Percentiles rank a stretch among this genome's conserved stretches.
Evolutionary conservation across 768 basidiomycete species (phyloP).

Genomic region (Kwoniella dendrophila): DNA sequence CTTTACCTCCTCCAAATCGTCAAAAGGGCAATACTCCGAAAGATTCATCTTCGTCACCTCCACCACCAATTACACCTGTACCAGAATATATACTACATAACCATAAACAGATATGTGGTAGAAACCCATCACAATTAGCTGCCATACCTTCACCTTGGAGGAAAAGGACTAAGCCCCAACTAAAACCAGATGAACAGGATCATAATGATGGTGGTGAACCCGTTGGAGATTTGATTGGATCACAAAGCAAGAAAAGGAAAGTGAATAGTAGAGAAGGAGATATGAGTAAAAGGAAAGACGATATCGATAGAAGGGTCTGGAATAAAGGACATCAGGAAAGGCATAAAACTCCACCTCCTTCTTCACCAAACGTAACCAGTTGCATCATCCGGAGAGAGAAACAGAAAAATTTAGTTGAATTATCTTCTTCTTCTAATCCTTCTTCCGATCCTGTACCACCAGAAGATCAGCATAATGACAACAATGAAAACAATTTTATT

Average conservation of each 20-base stretch:
- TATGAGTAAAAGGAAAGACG: conserved; percentile 3
- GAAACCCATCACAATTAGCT: conserved; percentile 18
- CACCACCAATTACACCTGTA: conserved; percentile 31
- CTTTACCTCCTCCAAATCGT: too few relatives aligned
- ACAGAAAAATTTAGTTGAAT: conserved; percentile 17
- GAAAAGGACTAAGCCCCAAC: background rate
- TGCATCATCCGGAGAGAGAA: background rate
- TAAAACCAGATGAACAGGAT: background rate
- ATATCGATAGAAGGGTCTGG: conserved; percentile 16
- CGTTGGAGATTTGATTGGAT: background rate
- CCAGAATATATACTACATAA: conserved; percentile 25
- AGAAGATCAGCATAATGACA: too few relatives aligned
- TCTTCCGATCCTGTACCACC: conserved; percentile 1
- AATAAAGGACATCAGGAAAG: conserved; percentile 10
- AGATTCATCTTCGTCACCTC: conserved; percentile 4
- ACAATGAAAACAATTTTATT: background rate
- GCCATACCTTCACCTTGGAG: conserved; percentile 31
- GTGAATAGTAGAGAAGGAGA: background rate
- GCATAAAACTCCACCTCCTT: conserved; percentile 4
- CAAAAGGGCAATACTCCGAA: too few relatives aligned
- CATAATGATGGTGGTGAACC: background rate
- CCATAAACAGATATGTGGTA: conserved; percentile 28
- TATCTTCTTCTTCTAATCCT: conserved; percentile 10
- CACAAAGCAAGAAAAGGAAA: conserved; percentile 15
- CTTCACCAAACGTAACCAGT: too few relatives aligned